Evolutionary conservation across 2,329 filamentous ascomycete species (phyloP).

Genomic region (Alternaria tenuissima): DNA sequence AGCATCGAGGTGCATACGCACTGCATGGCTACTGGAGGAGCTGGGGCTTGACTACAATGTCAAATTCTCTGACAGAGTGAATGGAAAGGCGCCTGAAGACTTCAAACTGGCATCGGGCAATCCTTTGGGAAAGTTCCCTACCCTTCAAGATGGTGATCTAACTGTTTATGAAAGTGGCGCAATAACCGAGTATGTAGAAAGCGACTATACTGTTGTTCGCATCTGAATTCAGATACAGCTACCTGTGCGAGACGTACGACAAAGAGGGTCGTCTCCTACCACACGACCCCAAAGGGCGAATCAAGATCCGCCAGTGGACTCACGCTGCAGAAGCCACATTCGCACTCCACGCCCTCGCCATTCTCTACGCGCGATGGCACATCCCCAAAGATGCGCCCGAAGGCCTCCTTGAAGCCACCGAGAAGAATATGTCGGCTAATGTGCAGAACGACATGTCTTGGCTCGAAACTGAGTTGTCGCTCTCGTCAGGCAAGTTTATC

Average conservation of each 20-base stretch:
- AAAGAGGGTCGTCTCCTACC: slow-evolving; percentile 50
- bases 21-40: slow-evolving; percentile 59
- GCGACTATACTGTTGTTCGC: background rate
- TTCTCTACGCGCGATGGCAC: slow-evolving; percentile 57
- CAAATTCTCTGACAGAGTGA: background rate
- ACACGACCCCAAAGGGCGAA: slow-evolving; percentile 41
- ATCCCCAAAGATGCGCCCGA: slow-evolving; percentile 41
- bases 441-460: slow-evolving; percentile 57
- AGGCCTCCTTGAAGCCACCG: slow-evolving; percentile 36
- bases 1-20: slow-evolving; percentile 56
- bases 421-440: slow-evolving; percentile 53
- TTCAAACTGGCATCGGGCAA: slow-evolving; percentile 55
- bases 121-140: slow-evolving; percentile 57
- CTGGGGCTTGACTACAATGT: slow-evolving; percentile 32
- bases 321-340: slow-evolving; percentile 60
- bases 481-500: slow-evolving; percentile 52
- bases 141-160: slow-evolving; percentile 54
- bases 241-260: slow-evolving; percentile 59
- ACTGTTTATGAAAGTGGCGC: slow-evolving; percentile 8
- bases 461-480: slow-evolving; percentile 54
- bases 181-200: background rate
- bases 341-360: slow-evolving; percentile 55
- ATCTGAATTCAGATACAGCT: slow-evolving; percentile 39
- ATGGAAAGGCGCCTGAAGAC: slow-evolving; percentile 46
- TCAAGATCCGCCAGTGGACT: slow-evolving; percentile 54